Evolutionary conservation across 2,329 filamentous ascomycete genomes (phyloP).

Genomic region (Colletotrichum orchidophilum): DNA sequence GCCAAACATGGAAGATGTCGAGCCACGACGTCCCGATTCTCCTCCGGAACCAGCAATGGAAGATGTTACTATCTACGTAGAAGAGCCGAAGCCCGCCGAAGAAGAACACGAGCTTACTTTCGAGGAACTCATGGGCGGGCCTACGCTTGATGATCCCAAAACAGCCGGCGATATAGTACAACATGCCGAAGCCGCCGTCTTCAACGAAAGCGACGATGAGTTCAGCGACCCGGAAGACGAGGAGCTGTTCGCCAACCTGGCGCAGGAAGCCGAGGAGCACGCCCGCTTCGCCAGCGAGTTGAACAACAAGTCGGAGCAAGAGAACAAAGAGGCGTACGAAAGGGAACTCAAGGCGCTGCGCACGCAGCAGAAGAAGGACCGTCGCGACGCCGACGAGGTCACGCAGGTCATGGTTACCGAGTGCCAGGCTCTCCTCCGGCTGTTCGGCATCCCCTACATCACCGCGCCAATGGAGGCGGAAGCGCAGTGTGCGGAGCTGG

Average conservation of each 20-base stretch:
- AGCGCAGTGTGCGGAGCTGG: constrained; percentile 94
- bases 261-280: constrained; percentile 91
- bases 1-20: constrained; percentile 48
- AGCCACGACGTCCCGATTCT: constrained; percentile 12
- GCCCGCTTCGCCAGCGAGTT: constrained; percentile 89
- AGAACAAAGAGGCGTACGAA: constrained; percentile 85
- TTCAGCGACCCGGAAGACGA: constrained; percentile 92
- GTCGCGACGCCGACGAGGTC: constrained; percentile 95
- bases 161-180: constrained; percentile 33
- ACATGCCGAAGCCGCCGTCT: constrained; percentile 51
- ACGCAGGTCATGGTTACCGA: constrained; percentile 96
- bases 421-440: constrained; percentile 86
- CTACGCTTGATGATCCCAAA: constrained; percentile 21
- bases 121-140: constrained; percentile 38
- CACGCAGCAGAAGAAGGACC: constrained; percentile 95
- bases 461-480: constrained; percentile 99
- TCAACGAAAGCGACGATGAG: constrained; percentile 71
- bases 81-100: background rate
- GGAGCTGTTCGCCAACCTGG: constrained; percentile 86
- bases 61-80: background rate
- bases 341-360: constrained; percentile 86
- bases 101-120: constrained; percentile 30
- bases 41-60: constrained; percentile 22
- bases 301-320: constrained; percentile 75
- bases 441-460: constrained; percentile 96